Conservation (phyloP, 768 basidiomycete species). For the Vararia minispora region DNA sequence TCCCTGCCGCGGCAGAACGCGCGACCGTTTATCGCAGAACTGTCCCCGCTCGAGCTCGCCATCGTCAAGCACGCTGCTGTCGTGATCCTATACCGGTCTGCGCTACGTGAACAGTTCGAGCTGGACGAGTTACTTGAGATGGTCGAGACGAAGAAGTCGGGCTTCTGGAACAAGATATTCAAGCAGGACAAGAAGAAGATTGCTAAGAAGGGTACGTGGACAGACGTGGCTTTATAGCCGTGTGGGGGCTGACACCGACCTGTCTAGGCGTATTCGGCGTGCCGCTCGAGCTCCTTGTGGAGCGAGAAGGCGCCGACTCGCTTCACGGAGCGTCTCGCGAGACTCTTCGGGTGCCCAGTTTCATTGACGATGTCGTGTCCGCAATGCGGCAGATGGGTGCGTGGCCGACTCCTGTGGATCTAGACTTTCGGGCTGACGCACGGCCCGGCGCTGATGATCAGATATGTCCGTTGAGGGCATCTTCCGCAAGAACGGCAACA, state of each 20-base stretch:
- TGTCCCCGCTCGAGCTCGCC: constrained; percentile 74
- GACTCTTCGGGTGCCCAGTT: constrained; percentile 85
- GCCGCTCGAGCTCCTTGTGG: constrained; percentile 86
- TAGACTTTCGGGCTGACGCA: constrained; percentile 1
- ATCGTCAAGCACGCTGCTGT: constrained; percentile 91
- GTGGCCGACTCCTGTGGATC: constrained; percentile 18
- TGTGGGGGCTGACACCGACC: constrained; percentile 9
- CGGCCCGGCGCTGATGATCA: constrained; percentile 20
- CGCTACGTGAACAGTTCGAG: constrained; percentile 74
- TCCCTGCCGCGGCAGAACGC: constrained; percentile 67
- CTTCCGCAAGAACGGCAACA: constrained; percentile 97
- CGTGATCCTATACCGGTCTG: constrained; percentile 64
- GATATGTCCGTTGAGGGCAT: constrained; percentile 99
- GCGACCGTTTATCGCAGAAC: constrained; percentile 76
- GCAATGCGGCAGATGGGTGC: constrained; percentile 99
- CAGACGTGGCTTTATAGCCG: not conserved
- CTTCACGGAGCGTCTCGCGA: constrained; percentile 79
- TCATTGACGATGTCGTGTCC: constrained; percentile 95
- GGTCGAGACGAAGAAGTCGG: constrained; percentile 85
- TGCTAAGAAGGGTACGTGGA: constrained; percentile 62
- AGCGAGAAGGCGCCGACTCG: constrained; percentile 93
- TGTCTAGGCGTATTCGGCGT: constrained; percentile 81
- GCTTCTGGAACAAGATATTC: constrained; percentile 95
- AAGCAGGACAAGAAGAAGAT: constrained; percentile 85
- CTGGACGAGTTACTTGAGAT: constrained; percentile 90